These are phyloP conservation scores for Xylaria cubensis DNA, from an alignment of 495 filamentous ascomycete genomes.

Conservation along the genomic window DNA sequence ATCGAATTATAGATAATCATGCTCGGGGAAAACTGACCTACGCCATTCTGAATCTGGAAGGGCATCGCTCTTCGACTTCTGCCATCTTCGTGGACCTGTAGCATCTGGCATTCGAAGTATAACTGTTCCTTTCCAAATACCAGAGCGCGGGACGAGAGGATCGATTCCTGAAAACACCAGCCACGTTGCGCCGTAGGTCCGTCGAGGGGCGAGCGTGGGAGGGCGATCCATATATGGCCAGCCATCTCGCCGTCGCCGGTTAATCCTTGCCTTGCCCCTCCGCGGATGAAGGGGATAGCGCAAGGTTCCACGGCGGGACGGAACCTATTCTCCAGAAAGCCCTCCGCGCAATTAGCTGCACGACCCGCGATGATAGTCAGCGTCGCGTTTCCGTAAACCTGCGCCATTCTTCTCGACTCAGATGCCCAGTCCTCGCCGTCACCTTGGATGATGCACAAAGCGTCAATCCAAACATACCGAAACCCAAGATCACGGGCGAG, in stretches of 20 bases:
- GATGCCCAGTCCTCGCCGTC: background rate
- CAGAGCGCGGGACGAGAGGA: background rate
- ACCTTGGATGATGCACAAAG: constrained; percentile 45
- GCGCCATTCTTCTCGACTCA: background rate
- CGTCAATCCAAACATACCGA: constrained; percentile 46
- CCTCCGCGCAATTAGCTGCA: background rate
- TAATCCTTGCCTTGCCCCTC: background rate
- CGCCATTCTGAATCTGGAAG: background rate
- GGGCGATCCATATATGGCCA: background rate
- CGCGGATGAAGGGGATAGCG: background rate
- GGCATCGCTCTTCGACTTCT: background rate
- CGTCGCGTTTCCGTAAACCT: background rate
- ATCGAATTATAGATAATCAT: background rate
- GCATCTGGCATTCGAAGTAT: background rate
- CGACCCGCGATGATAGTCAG: constrained; percentile 8
- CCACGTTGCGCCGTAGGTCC: constrained; percentile 1
- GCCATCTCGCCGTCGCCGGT: background rate
- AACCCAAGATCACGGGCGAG: constrained; percentile 32
- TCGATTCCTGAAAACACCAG: constrained; percentile 16
- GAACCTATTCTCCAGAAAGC: background rate
- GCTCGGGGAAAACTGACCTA: background rate
- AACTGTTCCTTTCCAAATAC: background rate
- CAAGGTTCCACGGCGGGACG: background rate
- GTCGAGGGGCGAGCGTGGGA: background rate
- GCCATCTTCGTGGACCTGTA: background rate